phyloP scores from a whole-genome alignment of 768 basidiomycete genomes.

The Phanerodontia chrysosporium region DNA sequence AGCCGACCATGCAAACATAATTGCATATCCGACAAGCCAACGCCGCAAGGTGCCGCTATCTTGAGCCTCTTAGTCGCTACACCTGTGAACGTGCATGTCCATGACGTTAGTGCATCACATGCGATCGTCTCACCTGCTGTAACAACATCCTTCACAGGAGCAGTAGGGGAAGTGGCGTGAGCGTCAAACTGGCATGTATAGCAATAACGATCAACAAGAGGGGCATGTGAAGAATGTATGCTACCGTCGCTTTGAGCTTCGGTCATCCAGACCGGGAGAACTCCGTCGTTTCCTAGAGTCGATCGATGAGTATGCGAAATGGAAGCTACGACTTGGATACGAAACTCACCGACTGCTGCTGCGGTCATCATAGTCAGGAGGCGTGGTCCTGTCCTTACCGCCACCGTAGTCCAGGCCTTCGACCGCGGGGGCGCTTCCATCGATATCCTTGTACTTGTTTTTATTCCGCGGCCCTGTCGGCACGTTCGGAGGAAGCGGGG shows the following conservation, averaged over 20 bases:
- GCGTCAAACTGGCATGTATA: no score
- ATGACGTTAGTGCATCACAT: no score
- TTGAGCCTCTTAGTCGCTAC: no score
- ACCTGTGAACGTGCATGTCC: no score
- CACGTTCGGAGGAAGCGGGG: constrained; percentile 81
- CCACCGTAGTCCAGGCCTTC: constrained; percentile 89
- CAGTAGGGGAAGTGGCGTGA: no score
- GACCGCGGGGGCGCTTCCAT: constrained; percentile 79
- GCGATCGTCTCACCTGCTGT: no score
- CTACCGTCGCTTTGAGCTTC: constrained; percentile 69
- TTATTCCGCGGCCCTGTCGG: constrained; percentile 86
- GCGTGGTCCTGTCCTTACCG: constrained; percentile 42
- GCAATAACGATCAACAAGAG: neutral
- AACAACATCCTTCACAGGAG: no score
- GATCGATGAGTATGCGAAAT: neutral
- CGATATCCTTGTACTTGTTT: constrained; percentile 87
- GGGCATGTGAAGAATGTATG: neutral
- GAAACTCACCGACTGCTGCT: constrained; percentile 48
- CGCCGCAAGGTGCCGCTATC: no score
- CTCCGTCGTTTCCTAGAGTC: constrained; percentile 62
- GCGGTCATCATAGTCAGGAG: constrained; percentile 62
- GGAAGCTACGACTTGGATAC: constrained; percentile 5
- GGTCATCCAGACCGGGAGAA: constrained; percentile 68
- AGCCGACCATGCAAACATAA: no score
- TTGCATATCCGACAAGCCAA: no score